Evolutionary conservation across 202 grass and related monocot species (phyloP), one percentile per base, ranked within the genome.

Genomic region (Tripidium arundinaceum): DNA sequence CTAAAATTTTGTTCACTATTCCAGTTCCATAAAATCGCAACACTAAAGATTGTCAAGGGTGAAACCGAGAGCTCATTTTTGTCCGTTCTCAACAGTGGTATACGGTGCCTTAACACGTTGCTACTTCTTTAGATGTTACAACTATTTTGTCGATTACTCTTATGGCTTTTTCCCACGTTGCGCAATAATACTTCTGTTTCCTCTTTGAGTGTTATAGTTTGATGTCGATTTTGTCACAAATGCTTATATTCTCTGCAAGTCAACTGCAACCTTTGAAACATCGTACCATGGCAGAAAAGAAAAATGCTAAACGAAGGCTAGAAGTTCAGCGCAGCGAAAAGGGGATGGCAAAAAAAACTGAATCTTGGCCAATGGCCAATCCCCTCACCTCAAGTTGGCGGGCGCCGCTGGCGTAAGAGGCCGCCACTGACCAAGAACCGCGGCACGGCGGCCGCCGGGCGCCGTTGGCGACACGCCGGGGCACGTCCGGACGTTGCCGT

Each of bases 361-460:
- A 43, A 62, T 63, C 26, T 59, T 46, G 69, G 40, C 25, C 72
- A 63, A 49, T 46, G 69, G 12, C 25, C 77, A 39, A 59, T 63
- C 52, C 79, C 70, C 84, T 84, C 87, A 93, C 87, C 88, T 93
- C 78, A 83, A 60, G 74, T 72, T 91, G 72, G 83, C 81, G 39
- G 75, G 54, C 15, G 68, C 39, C 55, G 77, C 75, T 73, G 66
- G 47, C 6, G 68, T 81, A 58, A 83, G 25, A 58, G 79, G 62
- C 65, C 70, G 63, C 83, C 76, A 86, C 5, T 75, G 58, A 27
- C 15, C 52, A 38, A 81, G 52, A 33, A 34, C 64, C 45, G 62
- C 39, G 49, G 29, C 19, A 40, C 38, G 45, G 77, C 78, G 60
- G 34, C 64, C 61, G 29, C 57, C 46, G 8, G 27, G 65, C 6